phyloP scores from a whole-genome alignment of 352 stramenopile genomes.

The Globisporangium viniferum region DNA sequence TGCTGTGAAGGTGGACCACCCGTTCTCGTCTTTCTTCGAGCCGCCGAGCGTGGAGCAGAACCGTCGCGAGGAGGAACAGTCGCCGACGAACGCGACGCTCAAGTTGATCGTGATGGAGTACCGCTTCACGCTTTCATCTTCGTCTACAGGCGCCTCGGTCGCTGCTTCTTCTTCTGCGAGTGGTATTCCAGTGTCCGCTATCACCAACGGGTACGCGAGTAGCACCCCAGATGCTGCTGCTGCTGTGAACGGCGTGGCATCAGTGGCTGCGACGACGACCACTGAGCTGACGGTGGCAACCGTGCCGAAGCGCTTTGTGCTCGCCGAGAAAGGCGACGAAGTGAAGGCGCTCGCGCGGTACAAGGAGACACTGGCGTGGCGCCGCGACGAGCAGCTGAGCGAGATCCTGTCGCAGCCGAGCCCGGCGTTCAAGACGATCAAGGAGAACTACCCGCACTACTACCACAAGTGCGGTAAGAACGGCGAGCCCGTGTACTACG shows the following conservation, averaged over 20 bases:
- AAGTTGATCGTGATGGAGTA: constrained; percentile 81
- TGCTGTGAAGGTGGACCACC: constrained; percentile 70
- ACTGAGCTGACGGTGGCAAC: constrained; percentile 24
- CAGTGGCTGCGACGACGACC: background rate
- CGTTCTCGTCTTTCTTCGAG: constrained; percentile 61
- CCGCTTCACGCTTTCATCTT: constrained; percentile 34
- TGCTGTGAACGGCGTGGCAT: background rate
- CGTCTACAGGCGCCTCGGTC: too few relatives aligned
- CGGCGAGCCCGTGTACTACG: constrained; percentile 83
- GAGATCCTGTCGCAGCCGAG: constrained; percentile 61
- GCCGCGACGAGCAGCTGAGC: constrained; percentile 78
- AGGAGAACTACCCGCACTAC: constrained; percentile 90
- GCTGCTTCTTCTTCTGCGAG: background rate
- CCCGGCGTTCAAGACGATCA: constrained; percentile 83
- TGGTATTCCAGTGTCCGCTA: background rate
- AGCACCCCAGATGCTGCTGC: background rate
- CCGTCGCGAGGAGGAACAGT: constrained; percentile 12
- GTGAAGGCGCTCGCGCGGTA: constrained; percentile 62
- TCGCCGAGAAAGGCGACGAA: constrained; percentile 77
- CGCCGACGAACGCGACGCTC: constrained; percentile 34
- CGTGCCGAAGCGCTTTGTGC: constrained; percentile 64
- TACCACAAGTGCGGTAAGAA: constrained; percentile 86
- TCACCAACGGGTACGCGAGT: background rate
- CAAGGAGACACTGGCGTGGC: constrained; percentile 74
- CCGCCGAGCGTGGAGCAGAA: constrained; percentile 21